These are phyloP conservation scores for Pelargonium nanum DNA, from an alignment of 345 rosid species.

Conservation along the genomic window DNA sequence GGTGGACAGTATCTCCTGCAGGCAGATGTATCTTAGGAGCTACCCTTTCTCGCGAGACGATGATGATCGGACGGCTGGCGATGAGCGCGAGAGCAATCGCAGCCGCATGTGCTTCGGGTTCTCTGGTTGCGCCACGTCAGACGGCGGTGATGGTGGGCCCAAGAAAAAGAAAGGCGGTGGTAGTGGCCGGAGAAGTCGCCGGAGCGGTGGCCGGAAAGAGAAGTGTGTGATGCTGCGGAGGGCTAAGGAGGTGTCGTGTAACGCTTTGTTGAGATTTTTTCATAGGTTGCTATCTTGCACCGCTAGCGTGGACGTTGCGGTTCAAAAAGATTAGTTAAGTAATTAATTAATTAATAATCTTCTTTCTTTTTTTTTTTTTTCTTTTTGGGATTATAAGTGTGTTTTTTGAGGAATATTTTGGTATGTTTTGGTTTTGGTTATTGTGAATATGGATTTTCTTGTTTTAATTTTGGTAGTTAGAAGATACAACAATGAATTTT, in stretches of 20 bases:
- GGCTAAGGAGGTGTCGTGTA: constrained; percentile 41
- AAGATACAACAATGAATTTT: too few species aligned
- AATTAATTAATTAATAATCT: background rate
- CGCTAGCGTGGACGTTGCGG: constrained; percentile 43
- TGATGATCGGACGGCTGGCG: constrained; percentile 22
- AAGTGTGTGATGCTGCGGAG: constrained; percentile 37
- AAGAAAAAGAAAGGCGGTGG: constrained; percentile 15
- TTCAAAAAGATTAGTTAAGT: constrained; percentile 10
- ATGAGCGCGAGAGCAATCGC: background rate
- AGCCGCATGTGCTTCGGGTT: constrained; percentile 30
- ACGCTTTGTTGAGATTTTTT: constrained; percentile 36
- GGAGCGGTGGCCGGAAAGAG: background rate
- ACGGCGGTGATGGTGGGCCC: background rate
- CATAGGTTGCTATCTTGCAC: constrained; percentile 44
- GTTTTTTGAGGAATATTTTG: background rate
- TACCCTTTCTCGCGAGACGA: constrained; percentile 63
- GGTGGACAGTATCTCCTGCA: constrained; percentile 72
- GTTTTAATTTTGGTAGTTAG: too few species aligned
- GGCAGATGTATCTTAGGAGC: constrained; percentile 80
- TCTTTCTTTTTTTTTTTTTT: background rate
- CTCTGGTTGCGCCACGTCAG: background rate
- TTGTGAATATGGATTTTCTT: background rate
- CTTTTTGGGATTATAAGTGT: background rate
- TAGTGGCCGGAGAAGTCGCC: background rate
- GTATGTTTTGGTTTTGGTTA: background rate